Base-by-base conservation (phyloP, 352 stramenopile genomes). In the Phytophthora pini region DNA sequence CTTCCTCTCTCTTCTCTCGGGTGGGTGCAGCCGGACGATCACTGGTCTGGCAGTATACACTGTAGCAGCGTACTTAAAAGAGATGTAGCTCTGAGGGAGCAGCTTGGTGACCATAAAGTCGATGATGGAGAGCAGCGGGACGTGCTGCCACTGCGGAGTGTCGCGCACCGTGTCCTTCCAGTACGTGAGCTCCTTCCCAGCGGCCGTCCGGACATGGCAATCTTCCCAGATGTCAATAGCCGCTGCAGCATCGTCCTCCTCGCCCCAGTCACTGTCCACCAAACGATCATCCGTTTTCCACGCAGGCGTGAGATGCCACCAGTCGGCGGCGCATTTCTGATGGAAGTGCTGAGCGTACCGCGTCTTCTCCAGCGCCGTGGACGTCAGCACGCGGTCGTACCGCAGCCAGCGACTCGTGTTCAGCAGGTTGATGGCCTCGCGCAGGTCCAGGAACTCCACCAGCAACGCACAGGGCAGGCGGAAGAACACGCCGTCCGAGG, bases 1-100 rank as follows among this genome's bases (percentile, higher is more conserved):
- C 17, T n/a, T 49, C 15, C 4, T 59, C 5, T 64, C 26, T 48
- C 22, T 31, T 5, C 54, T 59, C 29, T 61, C 70, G 3, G 68
- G 48, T 15, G 72, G 65, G 27, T 80, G 73, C 36, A 85, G 60
- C 0, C 74, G 65, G 20, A 87, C 57, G 34, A 87, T 74, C 56
- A 87, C 66, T 2, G 77, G 77, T 41, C 77, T 77, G 26, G 77
- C 77, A 13, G 72, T 87, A 57, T 80, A 87, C 22, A 84, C 75
- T 15, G 77, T 76, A 4, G 77, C 79, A 45, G 77, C 74, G 62
- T 82, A 87, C 46, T 87, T 87, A 53, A 87, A 87, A 10, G 72
- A 73, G 55, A 87, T 84, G 53, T 84, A 87, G 49, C 77, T 83
- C 67, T 87, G 75, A n/a, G 77, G 75, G 10, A 87, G 47, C 20